phyloP scores from a whole-genome alignment of 352 stramenopile species.

The Globisporangium lucens region DNA sequence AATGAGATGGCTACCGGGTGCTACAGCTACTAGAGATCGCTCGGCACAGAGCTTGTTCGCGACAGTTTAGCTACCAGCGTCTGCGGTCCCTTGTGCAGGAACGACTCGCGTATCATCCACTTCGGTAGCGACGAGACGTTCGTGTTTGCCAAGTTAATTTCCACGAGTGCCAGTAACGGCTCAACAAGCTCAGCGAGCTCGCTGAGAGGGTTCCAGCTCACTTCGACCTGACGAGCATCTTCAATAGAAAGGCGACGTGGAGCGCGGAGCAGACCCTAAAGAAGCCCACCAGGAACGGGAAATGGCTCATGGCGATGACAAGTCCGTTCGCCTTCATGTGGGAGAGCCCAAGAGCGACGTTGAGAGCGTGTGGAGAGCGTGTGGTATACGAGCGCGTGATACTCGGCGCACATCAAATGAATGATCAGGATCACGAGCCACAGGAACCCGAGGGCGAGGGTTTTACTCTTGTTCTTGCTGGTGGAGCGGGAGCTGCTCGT shows the following conservation, averaged over 20 bases:
- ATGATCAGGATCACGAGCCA: slow-evolving; percentile 4
- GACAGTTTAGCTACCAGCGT: no score
- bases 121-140: no score
- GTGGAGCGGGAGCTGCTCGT: neutral
- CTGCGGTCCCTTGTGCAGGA: no score
- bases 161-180: no score
- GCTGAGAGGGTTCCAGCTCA: no score
- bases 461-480: neutral
- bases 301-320: neutral
- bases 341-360: neutral
- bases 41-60: no score
- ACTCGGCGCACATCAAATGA: neutral
- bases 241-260: neutral
- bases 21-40: no score
- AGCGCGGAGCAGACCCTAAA: neutral
- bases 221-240: neutral
- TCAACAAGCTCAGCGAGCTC: no score
- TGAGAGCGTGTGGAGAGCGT: neutral
- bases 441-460: neutral
- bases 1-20: no score
- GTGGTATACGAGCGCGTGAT: slow-evolving; percentile 4
- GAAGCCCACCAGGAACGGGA: slow-evolving; percentile 3
- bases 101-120: no score
- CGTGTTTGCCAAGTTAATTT: no score
- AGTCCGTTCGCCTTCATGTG: slow-evolving; percentile 1